phyloP scores from a whole-genome alignment of 768 basidiomycete species.

The Dioszegia crocea region DNA sequence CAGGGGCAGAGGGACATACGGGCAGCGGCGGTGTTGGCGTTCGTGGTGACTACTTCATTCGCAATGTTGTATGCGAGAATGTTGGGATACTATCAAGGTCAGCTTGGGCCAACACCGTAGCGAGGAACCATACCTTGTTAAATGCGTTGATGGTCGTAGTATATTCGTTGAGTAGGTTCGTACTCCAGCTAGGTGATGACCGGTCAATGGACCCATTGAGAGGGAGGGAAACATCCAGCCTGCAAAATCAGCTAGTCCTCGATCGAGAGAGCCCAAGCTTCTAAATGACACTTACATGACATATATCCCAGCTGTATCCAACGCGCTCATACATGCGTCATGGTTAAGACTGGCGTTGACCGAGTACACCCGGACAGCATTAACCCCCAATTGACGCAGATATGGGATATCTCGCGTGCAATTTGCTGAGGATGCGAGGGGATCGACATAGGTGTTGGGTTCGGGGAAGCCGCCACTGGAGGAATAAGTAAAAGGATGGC shows the following conservation, averaged over 20 bases:
- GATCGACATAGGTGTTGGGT: constrained; percentile 74
- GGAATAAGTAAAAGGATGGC: neutral
- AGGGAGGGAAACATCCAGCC: constrained; percentile 80
- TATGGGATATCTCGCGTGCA: constrained; percentile 77
- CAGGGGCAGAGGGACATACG: constrained; percentile 38
- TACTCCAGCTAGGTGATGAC: constrained; percentile 67
- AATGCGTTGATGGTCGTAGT: constrained; percentile 72
- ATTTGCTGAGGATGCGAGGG: constrained; percentile 62
- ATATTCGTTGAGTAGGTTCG: constrained; percentile 74
- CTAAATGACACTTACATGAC: constrained; percentile 81
- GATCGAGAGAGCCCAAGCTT: neutral
- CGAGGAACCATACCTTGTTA: constrained; percentile 45
- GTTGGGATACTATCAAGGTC: constrained; percentile 68
- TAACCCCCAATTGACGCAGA: constrained; percentile 70
- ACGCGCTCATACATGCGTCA: constrained; percentile 73
- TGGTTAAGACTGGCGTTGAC: constrained; percentile 79
- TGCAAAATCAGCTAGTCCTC: constrained; percentile 45
- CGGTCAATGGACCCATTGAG: constrained; percentile 74
- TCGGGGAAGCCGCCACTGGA: constrained; percentile 49
- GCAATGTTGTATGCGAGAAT: constrained; percentile 85
- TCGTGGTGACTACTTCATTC: constrained; percentile 68
- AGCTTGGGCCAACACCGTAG: neutral
- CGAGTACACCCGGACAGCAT: constrained; percentile 78
- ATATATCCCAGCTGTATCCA: constrained; percentile 79
- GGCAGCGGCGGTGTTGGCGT: constrained; percentile 59